A percentile compares a stretch with the other conserved stretches of the same genome.
These are phyloP conservation scores for Aegilops umbellulata DNA, from an alignment of 176 grass and related monocot genomes.

Conservation along the genomic window DNA sequence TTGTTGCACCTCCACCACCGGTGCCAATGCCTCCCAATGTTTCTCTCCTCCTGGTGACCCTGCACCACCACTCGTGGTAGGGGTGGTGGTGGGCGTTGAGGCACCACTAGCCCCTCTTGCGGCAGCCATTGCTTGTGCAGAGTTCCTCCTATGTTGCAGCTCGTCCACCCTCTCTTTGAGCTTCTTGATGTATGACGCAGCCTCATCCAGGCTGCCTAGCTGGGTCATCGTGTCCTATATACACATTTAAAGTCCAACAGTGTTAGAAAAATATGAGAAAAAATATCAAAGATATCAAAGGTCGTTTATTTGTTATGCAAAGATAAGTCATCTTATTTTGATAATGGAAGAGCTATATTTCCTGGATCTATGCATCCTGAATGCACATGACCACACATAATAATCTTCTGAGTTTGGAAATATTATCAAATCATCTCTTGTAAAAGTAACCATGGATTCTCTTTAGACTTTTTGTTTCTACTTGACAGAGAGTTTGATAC, in stretches of 20 bases:
- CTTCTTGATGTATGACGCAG: conserved; percentile 44
- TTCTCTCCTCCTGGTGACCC: background rate
- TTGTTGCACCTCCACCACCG: conserved; percentile 45
- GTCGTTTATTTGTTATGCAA: background rate
- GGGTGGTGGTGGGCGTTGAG: background rate
- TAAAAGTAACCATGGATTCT: background rate
- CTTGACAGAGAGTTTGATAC: background rate
- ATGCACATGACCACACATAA: background rate
- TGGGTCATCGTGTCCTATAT: conserved; percentile 34
- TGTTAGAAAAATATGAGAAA: background rate
- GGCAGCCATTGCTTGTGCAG: background rate
- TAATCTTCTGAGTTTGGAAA: background rate
- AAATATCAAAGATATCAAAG: background rate
- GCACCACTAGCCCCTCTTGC: background rate
- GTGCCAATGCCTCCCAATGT: background rate
- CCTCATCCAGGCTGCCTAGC: conserved; percentile 46
- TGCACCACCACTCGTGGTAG: background rate
- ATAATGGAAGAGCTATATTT: background rate
- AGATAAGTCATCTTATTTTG: background rate
- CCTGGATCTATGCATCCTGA: background rate
- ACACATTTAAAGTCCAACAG: background rate
- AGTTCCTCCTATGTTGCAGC: conserved; percentile 34
- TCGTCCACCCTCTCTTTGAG: conserved; percentile 56
- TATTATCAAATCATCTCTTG: background rate
- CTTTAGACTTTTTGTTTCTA: background rate